Evolutionary conservation across 2,329 filamentous ascomycete genomes (phyloP).

Genomic region (Mycosphaerella sp.): DNA sequence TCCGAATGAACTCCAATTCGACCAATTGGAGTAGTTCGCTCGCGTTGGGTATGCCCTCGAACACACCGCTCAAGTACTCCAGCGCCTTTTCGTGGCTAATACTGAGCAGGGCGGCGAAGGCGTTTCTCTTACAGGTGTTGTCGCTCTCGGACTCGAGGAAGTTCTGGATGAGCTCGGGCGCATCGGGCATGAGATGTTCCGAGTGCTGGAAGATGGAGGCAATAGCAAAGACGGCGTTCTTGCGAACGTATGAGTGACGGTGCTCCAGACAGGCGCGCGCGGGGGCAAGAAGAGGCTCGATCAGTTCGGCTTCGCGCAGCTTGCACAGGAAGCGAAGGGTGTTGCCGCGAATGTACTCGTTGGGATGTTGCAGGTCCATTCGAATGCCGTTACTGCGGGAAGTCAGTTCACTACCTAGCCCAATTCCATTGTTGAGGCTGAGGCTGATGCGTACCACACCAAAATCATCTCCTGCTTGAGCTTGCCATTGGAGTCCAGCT

Average conservation of each 20-base stretch:
- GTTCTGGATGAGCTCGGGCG: slow-evolving; percentile 78
- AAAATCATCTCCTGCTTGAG: slow-evolving; percentile 99
- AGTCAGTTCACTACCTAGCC: neutral
- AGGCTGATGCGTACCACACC: slow-evolving; percentile 66
- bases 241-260: slow-evolving; percentile 93
- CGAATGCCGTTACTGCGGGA: slow-evolving; percentile 80
- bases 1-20: slow-evolving; percentile 94
- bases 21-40: slow-evolving; percentile 90
- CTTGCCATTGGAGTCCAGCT: slow-evolving; percentile 86
- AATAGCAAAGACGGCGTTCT: slow-evolving; percentile 94
- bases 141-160: slow-evolving; percentile 91
- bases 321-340: slow-evolving; percentile 98
- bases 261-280: slow-evolving; percentile 90
- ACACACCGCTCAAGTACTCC: slow-evolving; percentile 77
- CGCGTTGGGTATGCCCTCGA: slow-evolving; percentile 88
- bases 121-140: slow-evolving; percentile 94
- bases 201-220: slow-evolving; percentile 89
- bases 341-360: slow-evolving; percentile 97
- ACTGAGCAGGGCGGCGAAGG: slow-evolving; percentile 81
- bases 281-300: slow-evolving; percentile 90
- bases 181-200: slow-evolving; percentile 87
- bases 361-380: slow-evolving; percentile 93
- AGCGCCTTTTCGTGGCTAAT: slow-evolving; percentile 93
- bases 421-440: neutral
- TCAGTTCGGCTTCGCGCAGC: slow-evolving; percentile 87